Conservation (phyloP, 148 eudicot species). For the Hydrangea macrophylla region DNA sequence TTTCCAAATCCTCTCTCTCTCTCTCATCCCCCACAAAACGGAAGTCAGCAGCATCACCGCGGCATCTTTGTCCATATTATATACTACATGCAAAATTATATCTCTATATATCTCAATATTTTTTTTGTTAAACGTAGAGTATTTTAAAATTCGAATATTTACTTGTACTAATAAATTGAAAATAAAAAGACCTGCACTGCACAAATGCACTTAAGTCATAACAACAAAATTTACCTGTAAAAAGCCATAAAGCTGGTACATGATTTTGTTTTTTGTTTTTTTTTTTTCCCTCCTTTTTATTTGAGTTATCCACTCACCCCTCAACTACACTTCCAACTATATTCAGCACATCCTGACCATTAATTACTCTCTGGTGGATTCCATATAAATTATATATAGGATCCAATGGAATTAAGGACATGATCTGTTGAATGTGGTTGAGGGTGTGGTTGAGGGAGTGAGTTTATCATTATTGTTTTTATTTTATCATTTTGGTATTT, state of each 20-base stretch:
- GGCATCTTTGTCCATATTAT: neutral
- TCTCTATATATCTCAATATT: neutral
- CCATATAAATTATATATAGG: no score
- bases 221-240: neutral
- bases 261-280: neutral
- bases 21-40: neutral
- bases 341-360: no score
- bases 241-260: neutral
- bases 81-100: neutral
- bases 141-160: neutral
- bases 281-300: neutral
- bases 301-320: no score
- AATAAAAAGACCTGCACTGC: neutral
- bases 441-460: no score
- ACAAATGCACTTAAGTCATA: no score
- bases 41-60: neutral
- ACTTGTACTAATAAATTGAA: neutral
- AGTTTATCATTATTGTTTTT: neutral
- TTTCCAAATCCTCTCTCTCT: neutral
- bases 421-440: no score
- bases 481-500: neutral
- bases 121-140: neutral
- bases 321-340: no score
- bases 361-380: no score
- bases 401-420: no score